Evolutionary conservation across 2,329 filamentous ascomycete genomes (phyloP).

Genomic region (Pseudocercospora fijiensis): DNA sequence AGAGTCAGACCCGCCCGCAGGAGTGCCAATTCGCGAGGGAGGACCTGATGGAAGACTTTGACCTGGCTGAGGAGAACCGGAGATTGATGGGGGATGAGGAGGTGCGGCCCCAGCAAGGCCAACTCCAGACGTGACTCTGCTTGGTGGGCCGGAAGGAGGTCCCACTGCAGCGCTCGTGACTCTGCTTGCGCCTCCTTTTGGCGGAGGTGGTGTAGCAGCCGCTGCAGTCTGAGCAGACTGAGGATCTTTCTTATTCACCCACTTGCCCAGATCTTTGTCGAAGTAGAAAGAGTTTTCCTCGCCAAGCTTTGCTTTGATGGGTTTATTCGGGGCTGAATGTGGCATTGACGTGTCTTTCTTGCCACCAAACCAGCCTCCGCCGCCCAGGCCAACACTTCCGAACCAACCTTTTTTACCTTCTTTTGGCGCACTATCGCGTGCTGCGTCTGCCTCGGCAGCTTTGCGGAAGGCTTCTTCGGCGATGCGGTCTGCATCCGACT

Average conservation of each 20-base stretch:
- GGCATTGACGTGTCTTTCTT: slow-evolving; percentile 62
- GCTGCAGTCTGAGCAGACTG: slow-evolving; percentile 55
- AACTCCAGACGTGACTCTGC: slow-evolving; percentile 27
- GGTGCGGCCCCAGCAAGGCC: slow-evolving; percentile 16
- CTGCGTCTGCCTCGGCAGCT: slow-evolving; percentile 71
- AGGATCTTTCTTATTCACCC: slow-evolving; percentile 89
- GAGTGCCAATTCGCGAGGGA: slow-evolving; percentile 34
- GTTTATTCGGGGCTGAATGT: slow-evolving; percentile 54
- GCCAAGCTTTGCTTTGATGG: slow-evolving; percentile 90
- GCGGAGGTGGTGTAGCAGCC: slow-evolving; percentile 70
- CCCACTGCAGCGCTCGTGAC: slow-evolving; percentile 58
- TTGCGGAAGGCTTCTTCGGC: slow-evolving; percentile 83
- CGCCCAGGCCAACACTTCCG: slow-evolving; percentile 50
- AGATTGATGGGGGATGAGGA: slow-evolving; percentile 10
- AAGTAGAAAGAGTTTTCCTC: slow-evolving; percentile 93
- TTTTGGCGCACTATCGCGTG: slow-evolving; percentile 55
- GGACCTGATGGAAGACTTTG: slow-evolving; percentile 29
- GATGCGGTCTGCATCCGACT: slow-evolving; percentile 60
- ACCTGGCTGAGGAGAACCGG: slow-evolving; percentile 16
- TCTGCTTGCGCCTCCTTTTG: slow-evolving; percentile 55
- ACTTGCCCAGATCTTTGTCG: slow-evolving; percentile 93
- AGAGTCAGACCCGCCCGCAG: slow-evolving; percentile 26
- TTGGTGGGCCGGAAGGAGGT: slow-evolving; percentile 45
- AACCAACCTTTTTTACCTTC: slow-evolving; percentile 53
- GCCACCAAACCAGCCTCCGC: slow-evolving; percentile 73